Percentiles rank a stretch among this genome's conserved stretches.
Evolutionary conservation across 805 yeast genomes (phyloP).

Genomic region (Saturnispora silvae): DNA sequence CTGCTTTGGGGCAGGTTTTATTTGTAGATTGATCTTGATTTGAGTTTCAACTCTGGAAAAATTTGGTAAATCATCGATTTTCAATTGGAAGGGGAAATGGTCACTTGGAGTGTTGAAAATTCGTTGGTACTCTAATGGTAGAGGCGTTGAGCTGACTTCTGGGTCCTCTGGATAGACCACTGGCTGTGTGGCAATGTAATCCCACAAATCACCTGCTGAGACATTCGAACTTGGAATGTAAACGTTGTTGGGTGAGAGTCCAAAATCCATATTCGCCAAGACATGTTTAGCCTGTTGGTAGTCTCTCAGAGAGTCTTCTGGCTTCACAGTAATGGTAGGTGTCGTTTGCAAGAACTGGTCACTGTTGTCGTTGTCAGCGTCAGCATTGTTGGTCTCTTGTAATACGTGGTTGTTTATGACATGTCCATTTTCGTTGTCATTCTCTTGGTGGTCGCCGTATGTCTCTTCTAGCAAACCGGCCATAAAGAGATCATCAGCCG

Average conservation of each 20-base stretch:
- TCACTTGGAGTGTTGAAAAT: constrained; percentile 11
- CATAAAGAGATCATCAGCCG: neutral
- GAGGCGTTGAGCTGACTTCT: constrained; percentile 19
- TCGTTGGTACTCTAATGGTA: constrained; percentile 24
- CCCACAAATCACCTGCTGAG: too few species aligned
- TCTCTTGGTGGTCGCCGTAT: too few species aligned
- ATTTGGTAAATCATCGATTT: constrained; percentile 56
- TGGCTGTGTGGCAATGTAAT: constrained; percentile 8
- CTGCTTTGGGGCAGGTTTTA: constrained; percentile 72
- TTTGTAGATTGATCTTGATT: constrained; percentile 59
- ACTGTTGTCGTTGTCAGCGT: too few species aligned
- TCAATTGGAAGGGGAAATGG: constrained; percentile 37
- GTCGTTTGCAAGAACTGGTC: constrained; percentile 5
- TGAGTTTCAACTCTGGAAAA: constrained; percentile 94
- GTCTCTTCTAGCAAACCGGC: neutral
- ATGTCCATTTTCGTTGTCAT: too few species aligned
- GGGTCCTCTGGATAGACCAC: constrained; percentile 13
- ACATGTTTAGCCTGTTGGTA: constrained; percentile 40
- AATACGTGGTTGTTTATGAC: too few species aligned
- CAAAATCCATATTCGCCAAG: constrained; percentile 44
- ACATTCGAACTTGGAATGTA: constrained; percentile 23
- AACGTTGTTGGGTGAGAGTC: constrained; percentile 19
- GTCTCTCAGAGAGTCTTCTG: constrained; percentile 20
- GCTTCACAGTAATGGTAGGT: constrained; percentile 3
- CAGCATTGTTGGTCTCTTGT: too few species aligned